phyloP scores from a whole-genome alignment of 169 alveolate species.

The Prorocentrum cordatum region DNA sequence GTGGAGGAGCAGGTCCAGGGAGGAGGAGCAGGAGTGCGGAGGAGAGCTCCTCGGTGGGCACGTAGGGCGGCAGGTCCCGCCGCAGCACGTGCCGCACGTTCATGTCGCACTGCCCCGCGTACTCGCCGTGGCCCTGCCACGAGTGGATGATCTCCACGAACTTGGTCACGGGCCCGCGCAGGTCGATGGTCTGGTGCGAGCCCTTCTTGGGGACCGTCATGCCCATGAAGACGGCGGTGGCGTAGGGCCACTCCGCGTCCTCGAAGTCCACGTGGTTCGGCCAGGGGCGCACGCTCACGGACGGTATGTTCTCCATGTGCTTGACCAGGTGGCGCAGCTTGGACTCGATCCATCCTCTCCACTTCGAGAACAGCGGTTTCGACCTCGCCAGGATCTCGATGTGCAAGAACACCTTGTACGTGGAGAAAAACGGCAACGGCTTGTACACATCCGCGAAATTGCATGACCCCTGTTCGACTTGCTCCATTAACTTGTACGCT shows the following conservation, averaged over 20 bases:
- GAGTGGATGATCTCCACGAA: constrained; percentile 47
- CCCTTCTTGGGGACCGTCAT: neutral
- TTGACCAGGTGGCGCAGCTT: constrained; percentile 27
- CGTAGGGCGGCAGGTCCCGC: constrained; percentile 4
- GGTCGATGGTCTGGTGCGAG: neutral
- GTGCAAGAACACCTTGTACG: constrained; percentile 13
- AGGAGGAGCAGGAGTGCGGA: too few relatives aligned
- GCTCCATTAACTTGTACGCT: too few relatives aligned
- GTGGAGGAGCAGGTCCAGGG: too few relatives aligned
- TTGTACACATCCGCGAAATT: too few relatives aligned
- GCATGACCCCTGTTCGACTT: too few relatives aligned
- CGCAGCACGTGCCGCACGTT: constrained; percentile 28
- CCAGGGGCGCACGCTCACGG: neutral
- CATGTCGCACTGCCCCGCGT: constrained; percentile 48
- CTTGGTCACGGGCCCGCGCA: constrained; percentile 3
- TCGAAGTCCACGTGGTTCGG: constrained; percentile 6
- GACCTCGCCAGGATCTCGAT: constrained; percentile 26
- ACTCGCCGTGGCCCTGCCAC: neutral
- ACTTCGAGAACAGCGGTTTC: neutral
- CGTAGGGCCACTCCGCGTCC: constrained; percentile 14
- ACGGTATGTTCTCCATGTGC: constrained; percentile 1
- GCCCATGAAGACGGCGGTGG: constrained; percentile 25
- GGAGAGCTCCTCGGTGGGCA: too few relatives aligned
- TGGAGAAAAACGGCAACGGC: constrained; percentile 36
- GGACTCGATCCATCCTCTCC: neutral